Conservation (phyloP, 352 stramenopile species). For the Pythium aquatile region DNA sequence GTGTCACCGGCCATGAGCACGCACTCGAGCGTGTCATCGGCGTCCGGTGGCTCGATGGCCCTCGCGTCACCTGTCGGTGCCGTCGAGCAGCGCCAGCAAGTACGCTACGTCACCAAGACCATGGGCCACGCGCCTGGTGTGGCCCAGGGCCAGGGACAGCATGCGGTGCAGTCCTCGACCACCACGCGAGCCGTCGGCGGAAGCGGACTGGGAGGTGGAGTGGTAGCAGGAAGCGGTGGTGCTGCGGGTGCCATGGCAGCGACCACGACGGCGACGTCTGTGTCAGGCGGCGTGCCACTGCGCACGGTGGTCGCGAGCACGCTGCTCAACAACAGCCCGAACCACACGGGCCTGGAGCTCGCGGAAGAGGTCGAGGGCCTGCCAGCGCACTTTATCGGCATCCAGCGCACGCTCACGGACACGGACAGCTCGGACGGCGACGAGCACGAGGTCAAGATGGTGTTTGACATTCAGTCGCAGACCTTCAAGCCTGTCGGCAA, state of each 20-base stretch:
- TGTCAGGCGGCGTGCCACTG: conserved; percentile 7
- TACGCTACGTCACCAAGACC: conserved; percentile 20
- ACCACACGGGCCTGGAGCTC: conserved; percentile 1
- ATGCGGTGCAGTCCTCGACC: background rate
- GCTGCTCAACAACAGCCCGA: background rate
- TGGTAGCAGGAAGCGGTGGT: background rate
- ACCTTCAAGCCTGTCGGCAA: conserved; percentile 15
- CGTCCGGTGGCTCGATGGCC: background rate
- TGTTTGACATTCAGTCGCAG: conserved; percentile 19
- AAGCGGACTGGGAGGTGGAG: background rate
- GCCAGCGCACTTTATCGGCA: conserved; percentile 13
- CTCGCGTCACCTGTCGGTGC: background rate
- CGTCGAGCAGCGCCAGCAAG: conserved; percentile 14
- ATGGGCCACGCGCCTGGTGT: background rate
- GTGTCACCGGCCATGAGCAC: background rate
- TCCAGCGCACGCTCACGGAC: conserved; percentile 11
- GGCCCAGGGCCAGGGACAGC: background rate
- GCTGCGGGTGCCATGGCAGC: background rate
- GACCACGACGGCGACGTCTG: background rate
- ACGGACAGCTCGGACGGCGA: conserved; percentile 21
- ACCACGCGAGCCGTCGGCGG: background rate
- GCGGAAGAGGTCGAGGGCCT: conserved; percentile 7
- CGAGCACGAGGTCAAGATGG: conserved; percentile 18
- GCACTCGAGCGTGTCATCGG: conserved; percentile 1
- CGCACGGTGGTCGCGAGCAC: conserved; percentile 16